Base-by-base conservation (phyloP, 1,284 basidiomycete genomes). In the Trichosporon inkin region DNA sequence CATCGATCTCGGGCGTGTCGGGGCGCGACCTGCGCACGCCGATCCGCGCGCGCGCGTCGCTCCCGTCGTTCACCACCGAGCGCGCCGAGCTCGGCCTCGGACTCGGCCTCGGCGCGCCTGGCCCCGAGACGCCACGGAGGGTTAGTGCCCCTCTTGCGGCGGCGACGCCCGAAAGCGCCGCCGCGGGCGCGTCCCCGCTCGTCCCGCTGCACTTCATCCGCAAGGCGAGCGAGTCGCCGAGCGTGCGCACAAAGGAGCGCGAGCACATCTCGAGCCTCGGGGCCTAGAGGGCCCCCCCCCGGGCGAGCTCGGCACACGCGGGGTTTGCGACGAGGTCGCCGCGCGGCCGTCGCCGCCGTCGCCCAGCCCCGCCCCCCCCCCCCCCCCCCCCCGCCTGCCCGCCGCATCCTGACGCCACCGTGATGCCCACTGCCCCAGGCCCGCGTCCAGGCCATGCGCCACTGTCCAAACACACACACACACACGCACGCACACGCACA, bases 141-240 rank as follows among this genome's bases (percentile, higher is more conserved):
- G 54, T 55, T 20, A 41, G 54, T 44, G 53, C 37, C 22, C 53
- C 53, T 22, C 36, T 54, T 13, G 20, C 19, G 32, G 11, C 20
- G 14, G 20, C 36, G 36, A 54, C 36, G 36, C 53, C 53, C n/a
- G 36, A 37, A 10, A 52, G 49, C 24, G 22, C 13, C 38, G n/a
- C 3, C 16, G 16, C 13, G 2, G 28, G 22, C 17, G 24, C 3
- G 54, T 57, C 16, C 22, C 71, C 74, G 5, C 55, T 77, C 14
- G 58, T 70, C 5, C 69, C 74, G 0, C 58, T 77, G 7, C 68
- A 73, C 16, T 73, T 74, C 57, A 70, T 78, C 53, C 63, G 70
- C 28, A 71, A 69, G 51, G 75, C 75, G 11, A 70, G 70, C 22
- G 73, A 77, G 38, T 71, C 68, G 38, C 74, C 75, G 1, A 61